Evolutionary conservation across 352 stramenopile genomes (phyloP).

Genomic region (Globisporangium radiosum): DNA sequence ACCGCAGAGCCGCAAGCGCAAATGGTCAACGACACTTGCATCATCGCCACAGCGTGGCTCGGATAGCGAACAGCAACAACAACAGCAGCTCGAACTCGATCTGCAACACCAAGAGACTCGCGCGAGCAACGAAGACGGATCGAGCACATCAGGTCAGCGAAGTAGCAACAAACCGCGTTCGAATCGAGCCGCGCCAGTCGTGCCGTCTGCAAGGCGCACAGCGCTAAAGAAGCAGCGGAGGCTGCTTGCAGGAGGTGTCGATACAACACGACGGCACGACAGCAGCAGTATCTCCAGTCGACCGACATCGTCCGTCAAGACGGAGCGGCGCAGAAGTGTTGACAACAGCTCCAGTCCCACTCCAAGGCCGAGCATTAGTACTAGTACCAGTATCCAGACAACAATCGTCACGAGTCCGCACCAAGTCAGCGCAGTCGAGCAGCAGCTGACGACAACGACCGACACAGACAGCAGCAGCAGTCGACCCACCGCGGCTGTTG

Average conservation of each 20-base stretch:
- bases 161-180: slow-evolving; percentile 6
- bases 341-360: neutral
- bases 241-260: slow-evolving; percentile 10
- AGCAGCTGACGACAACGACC: neutral
- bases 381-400: no score
- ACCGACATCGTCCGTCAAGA: neutral
- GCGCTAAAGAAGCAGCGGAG: slow-evolving; percentile 34
- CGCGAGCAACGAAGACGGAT: neutral
- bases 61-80: slow-evolving; percentile 1
- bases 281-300: neutral
- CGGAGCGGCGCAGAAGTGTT: neutral
- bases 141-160: slow-evolving; percentile 19
- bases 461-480: neutral
- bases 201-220: slow-evolving; percentile 45
- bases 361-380: no score
- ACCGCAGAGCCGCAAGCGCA: slow-evolving; percentile 38
- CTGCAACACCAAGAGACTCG: neutral
- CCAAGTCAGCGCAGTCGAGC: neutral
- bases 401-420: no score
- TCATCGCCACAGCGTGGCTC: slow-evolving; percentile 5
- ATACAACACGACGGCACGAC: neutral
- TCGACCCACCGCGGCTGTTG: neutral
- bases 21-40: slow-evolving; percentile 68
- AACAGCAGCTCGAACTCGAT: neutral
- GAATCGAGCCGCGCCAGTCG: slow-evolving; percentile 19